These are phyloP conservation scores for Saccharomyces pastorianus DNA, from an alignment of 1,139 yeast species.

Conservation along the genomic window DNA sequence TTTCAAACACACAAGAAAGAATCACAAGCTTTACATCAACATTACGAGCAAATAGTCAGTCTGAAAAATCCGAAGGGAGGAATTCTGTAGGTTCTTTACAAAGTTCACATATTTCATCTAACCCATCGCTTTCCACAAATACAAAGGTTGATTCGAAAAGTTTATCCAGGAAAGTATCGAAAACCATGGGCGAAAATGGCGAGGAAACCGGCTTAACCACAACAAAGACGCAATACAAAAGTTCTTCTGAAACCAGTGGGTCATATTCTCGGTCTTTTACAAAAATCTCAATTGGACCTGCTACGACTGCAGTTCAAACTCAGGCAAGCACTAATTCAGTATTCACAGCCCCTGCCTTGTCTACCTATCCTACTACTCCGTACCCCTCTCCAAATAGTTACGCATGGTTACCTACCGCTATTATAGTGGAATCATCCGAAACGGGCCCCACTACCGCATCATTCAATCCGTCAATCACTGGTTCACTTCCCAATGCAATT, in stretches of 20 bases:
- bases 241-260: not conserved
- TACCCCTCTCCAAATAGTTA: not conserved
- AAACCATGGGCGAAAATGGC: not conserved
- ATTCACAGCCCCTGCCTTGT: not conserved
- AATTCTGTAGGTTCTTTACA: not conserved
- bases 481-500: conserved; percentile 52
- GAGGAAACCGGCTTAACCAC: not conserved
- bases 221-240: not conserved
- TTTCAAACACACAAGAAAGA: not conserved
- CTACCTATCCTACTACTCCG: not conserved
- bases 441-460: conserved; percentile 3
- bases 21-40: not conserved
- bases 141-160: not conserved
- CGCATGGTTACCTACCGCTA: conserved; percentile 14
- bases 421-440: conserved; percentile 7
- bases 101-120: not conserved
- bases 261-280: not conserved
- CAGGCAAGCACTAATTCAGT: not conserved
- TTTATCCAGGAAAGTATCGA: not conserved
- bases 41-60: not conserved
- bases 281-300: not conserved
- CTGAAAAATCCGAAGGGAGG: not conserved
- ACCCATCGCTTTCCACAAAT: not conserved
- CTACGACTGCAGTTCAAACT: not conserved
- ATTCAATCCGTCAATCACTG: conserved; percentile 14